Evolutionary conservation across 2,329 filamentous ascomycete genomes (phyloP).

Genomic region (Penicillium sp.): DNA sequence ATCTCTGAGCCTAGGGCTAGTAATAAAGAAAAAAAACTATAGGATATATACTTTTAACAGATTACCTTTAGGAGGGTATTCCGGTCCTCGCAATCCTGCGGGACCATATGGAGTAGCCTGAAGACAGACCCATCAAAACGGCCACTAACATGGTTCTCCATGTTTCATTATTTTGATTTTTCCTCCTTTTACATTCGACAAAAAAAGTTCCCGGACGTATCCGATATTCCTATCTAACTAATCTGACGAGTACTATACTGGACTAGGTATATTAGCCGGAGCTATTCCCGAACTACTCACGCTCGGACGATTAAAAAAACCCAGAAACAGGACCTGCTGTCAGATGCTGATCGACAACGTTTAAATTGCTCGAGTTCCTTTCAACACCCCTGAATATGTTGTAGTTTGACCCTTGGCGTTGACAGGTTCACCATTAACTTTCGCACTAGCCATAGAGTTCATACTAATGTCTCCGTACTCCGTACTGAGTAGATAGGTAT

Average conservation of each 20-base stretch:
- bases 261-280: neutral
- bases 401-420: neutral
- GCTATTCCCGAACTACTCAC: neutral
- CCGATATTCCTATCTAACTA: neutral
- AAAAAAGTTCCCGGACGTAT: no score
- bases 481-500: neutral
- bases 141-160: neutral
- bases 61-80: neutral
- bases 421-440: neutral
- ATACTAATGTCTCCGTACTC: neutral
- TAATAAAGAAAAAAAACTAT: neutral
- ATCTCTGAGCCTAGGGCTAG: neutral
- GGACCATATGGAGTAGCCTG: neutral
- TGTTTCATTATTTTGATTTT: neutral
- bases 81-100: neutral
- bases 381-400: neutral
- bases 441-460: neutral
- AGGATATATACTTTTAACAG: neutral
- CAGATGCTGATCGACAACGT: constrained; percentile 7
- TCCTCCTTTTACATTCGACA: neutral
- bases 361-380: constrained; percentile 4
- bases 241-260: neutral
- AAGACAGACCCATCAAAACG: neutral
- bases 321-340: neutral
- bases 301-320: neutral